These are phyloP conservation scores for Blumeriella jaapii DNA, from an alignment of 2,329 filamentous ascomycete genomes.

Conservation along the genomic window DNA sequence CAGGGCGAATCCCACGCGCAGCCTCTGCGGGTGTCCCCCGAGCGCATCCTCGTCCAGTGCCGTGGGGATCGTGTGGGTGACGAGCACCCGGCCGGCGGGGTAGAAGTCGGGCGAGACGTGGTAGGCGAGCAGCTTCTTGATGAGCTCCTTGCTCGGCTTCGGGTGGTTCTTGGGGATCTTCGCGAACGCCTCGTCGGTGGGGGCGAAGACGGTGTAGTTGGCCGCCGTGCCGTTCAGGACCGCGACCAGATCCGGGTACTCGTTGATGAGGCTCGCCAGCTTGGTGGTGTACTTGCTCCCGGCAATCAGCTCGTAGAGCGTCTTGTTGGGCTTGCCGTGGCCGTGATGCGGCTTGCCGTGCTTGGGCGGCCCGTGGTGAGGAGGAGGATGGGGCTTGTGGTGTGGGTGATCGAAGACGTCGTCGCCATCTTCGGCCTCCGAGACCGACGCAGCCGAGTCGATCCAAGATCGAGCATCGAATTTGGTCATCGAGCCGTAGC, in stretches of 20 bases:
- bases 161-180: conserved; percentile 38
- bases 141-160: conserved; percentile 54
- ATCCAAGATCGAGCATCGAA: conserved; percentile 26
- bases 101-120: conserved; percentile 61
- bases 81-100: conserved; percentile 52
- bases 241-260: conserved; percentile 60
- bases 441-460: conserved; percentile 26
- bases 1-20: conserved; percentile 53
- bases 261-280: conserved; percentile 63
- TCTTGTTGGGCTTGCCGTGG: conserved; percentile 42
- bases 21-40: conserved; percentile 56
- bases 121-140: conserved; percentile 62
- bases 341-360: conserved; percentile 12
- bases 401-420: conserved; percentile 18
- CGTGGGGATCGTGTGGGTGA: conserved; percentile 64
- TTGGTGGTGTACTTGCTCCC: conserved; percentile 65
- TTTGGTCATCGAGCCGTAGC: conserved; percentile 24
- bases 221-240: conserved; percentile 61
- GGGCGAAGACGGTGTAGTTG: conserved; percentile 75
- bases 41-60: conserved; percentile 46
- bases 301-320: conserved; percentile 72
- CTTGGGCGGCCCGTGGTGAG: conserved; percentile 21
- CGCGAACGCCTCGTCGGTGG: conserved; percentile 65
- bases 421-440: conserved; percentile 27
- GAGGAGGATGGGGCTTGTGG: conserved; percentile 23